Percentiles rank a stretch among this genome's conserved stretches.
Evolutionary conservation across 78 protist genomes (phyloP).

Genomic region (Dictyostelium capitatum): DNA sequence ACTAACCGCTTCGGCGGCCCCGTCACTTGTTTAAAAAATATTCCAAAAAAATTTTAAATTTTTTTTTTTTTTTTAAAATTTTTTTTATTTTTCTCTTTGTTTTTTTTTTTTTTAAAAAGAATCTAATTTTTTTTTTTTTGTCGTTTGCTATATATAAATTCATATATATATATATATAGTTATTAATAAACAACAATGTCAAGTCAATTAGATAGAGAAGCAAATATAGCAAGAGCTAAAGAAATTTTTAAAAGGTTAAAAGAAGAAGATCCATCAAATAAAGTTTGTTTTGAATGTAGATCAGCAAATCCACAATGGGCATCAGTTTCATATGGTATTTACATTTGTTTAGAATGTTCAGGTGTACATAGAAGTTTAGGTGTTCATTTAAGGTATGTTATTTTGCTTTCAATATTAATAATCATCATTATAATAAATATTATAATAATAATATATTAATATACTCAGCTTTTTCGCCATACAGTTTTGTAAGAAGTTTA

Average conservation of each 20-base stretch:
- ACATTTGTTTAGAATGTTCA: constrained; percentile 92
- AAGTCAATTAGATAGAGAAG: background rate
- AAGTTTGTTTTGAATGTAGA: constrained; percentile 91
- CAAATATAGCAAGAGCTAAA: constrained; percentile 68
- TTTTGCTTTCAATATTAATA: background rate
- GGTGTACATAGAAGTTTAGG: constrained; percentile 92
- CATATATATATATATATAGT: too few species aligned
- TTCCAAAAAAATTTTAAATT: too few species aligned
- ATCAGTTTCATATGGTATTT: constrained; percentile 90
- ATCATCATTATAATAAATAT: background rate
- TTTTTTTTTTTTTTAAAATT: too few species aligned
- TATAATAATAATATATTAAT: background rate
- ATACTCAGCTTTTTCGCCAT: too few species aligned
- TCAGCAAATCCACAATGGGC: constrained; percentile 93
- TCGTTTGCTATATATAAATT: too few species aligned
- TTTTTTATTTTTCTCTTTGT: too few species aligned
- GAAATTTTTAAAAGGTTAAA: constrained; percentile 47
- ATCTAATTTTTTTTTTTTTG: too few species aligned
- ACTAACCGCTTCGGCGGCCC: too few species aligned
- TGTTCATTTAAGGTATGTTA: constrained; percentile 85
- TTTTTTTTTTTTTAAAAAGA: too few species aligned
- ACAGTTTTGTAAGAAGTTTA: constrained; percentile 80
- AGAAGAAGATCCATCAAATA: constrained; percentile 65
- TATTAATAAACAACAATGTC: background rate
- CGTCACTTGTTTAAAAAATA: too few species aligned